Evolutionary conservation across 2,329 filamentous ascomycete genomes (phyloP).

Genomic region (Fusarium avenaceum): DNA sequence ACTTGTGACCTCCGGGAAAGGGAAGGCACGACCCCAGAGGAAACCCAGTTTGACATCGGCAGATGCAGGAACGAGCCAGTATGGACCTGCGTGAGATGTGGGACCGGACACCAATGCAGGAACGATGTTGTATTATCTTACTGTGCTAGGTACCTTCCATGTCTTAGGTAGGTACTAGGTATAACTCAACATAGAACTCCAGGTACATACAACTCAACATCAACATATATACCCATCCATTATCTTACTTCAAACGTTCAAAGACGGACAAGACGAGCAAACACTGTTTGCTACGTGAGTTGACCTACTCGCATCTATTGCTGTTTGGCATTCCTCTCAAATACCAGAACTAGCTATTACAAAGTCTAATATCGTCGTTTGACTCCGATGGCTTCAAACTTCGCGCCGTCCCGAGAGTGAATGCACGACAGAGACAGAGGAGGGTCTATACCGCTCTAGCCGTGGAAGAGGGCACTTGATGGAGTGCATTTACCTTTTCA

Average conservation of each 20-base stretch:
- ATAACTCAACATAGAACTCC: neutral
- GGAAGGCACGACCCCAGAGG: conserved; percentile 18
- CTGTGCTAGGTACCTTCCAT: too few species aligned
- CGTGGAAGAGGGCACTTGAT: neutral
- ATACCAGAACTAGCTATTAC: conserved; percentile 14
- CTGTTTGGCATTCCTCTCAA: conserved; percentile 31
- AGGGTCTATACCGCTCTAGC: conserved; percentile 3
- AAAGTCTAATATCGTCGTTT: conserved; percentile 8
- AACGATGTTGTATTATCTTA: neutral
- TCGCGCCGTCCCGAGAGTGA: conserved; percentile 23
- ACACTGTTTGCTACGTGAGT: neutral
- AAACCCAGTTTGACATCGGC: conserved; percentile 4
- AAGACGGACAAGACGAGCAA: neutral
- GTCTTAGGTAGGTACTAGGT: too few species aligned
- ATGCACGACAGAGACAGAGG: conserved; percentile 8
- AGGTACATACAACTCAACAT: neutral
- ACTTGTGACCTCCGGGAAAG: conserved; percentile 28
- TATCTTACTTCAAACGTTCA: neutral
- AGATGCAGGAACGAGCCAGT: conserved; percentile 25
- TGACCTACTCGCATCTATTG: conserved; percentile 15
- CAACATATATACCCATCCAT: neutral
- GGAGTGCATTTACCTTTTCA: neutral
- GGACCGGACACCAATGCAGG: neutral
- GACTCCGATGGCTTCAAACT: conserved; percentile 32
- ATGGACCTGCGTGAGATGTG: conserved; percentile 12